Conservation (phyloP, 148 eudicot genomes). For the Rhododendron mucronatum region DNA sequence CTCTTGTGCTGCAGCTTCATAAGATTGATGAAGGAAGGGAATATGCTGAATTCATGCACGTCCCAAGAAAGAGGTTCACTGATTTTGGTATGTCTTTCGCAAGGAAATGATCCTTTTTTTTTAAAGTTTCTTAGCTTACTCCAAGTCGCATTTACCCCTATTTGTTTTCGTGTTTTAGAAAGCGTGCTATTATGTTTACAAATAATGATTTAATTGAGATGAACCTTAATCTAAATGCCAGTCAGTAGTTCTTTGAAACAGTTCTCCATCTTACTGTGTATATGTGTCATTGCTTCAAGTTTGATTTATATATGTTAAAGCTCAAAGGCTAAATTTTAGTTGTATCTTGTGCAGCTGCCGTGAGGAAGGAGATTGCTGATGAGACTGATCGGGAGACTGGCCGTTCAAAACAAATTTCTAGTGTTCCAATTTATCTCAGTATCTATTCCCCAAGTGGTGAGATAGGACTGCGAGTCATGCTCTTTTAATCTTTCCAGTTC, state of each 20-base stretch:
- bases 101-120: neutral
- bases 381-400: constrained; percentile 99
- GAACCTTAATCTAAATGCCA: neutral
- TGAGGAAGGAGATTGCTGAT: constrained; percentile 91
- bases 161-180: neutral
- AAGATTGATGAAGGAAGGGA: constrained; percentile 86
- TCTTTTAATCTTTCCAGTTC: neutral
- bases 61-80: constrained; percentile 66
- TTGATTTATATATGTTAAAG: neutral
- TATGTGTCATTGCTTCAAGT: neutral
- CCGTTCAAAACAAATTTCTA: constrained; percentile 72
- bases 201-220: neutral
- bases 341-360: constrained; percentile 65
- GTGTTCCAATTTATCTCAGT: constrained; percentile 93
- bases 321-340: constrained; percentile 10
- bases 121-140: neutral
- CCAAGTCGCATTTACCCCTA: neutral
- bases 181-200: neutral
- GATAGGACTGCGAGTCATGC: constrained; percentile 11
- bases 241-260: neutral
- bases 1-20: constrained; percentile 95
- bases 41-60: constrained; percentile 96
- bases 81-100: constrained; percentile 70
- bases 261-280: neutral
- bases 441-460: constrained; percentile 87